A percentile compares a stretch with the other conserved stretches of the same genome.
Evolutionary conservation across 2,329 filamentous ascomycete genomes (phyloP).

Genomic region (Fusarium torreyae): DNA sequence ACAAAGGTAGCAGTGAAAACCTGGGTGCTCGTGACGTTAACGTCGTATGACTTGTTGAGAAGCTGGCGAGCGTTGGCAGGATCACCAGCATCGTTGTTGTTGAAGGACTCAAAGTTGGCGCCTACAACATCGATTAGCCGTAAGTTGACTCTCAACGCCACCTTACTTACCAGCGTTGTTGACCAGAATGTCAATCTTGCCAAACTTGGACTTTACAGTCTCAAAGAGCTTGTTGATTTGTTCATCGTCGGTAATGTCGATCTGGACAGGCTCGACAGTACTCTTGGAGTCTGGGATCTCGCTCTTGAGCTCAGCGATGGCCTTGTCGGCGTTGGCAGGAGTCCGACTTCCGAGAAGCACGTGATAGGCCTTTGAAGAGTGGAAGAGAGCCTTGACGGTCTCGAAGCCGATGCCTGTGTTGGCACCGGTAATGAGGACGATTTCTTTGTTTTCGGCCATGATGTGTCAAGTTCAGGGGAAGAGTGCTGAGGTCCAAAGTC

Average conservation of each 20-base stretch:
- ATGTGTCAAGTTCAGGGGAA: background rate
- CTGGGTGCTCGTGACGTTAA: constrained; percentile 66
- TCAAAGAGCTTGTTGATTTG: constrained; percentile 65
- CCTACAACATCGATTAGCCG: constrained; percentile 50
- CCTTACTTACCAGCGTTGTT: constrained; percentile 68
- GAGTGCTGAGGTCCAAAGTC: background rate
- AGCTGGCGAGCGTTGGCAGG: constrained; percentile 55
- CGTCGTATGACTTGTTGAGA: constrained; percentile 63
- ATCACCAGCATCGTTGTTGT: constrained; percentile 43
- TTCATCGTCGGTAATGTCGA: constrained; percentile 68
- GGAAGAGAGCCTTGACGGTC: constrained; percentile 67
- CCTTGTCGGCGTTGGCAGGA: constrained; percentile 64
- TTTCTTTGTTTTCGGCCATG: constrained; percentile 50
- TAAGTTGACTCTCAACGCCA: fast-evolving
- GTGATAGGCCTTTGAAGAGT: constrained; percentile 65
- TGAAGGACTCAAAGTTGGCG: constrained; percentile 59
- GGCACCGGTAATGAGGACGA: constrained; percentile 73
- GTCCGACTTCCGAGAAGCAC: constrained; percentile 70
- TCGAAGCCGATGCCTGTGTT: constrained; percentile 75
- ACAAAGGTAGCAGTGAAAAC: constrained; percentile 58
- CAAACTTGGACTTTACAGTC: constrained; percentile 58
- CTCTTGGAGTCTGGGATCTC: constrained; percentile 60
- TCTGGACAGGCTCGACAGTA: constrained; percentile 62
- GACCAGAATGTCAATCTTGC: constrained; percentile 66
- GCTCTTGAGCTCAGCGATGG: constrained; percentile 58